Percentiles rank a stretch among this genome's conserved stretches.
phyloP scores from a whole-genome alignment of 2,329 filamentous ascomycete species.

The Trichoderma sp. region DNA sequence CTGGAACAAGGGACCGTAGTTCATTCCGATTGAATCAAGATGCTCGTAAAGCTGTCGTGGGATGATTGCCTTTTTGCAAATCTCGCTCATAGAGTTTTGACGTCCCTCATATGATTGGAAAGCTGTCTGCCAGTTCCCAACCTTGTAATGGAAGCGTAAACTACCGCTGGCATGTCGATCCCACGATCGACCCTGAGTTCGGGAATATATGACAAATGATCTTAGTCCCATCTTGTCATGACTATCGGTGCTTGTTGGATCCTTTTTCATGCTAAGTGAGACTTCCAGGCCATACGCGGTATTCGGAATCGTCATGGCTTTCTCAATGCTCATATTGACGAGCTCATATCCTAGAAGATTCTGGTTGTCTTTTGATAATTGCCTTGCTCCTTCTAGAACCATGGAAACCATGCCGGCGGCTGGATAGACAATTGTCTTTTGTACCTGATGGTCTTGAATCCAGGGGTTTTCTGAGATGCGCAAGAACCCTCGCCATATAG shows the following conservation, averaged over 20 bases:
- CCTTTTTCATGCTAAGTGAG: constrained; percentile 43
- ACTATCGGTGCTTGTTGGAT: constrained; percentile 7
- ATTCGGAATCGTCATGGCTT: constrained; percentile 50
- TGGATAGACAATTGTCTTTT: constrained; percentile 50
- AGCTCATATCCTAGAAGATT: constrained; percentile 42
- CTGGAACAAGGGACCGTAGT: constrained; percentile 50
- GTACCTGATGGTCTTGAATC: constrained; percentile 51
- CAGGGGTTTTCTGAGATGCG: constrained; percentile 50
- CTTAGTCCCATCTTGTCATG: background rate
- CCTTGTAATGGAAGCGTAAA: constrained; percentile 30
- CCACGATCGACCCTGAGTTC: constrained; percentile 39
- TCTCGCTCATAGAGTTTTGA: constrained; percentile 26
- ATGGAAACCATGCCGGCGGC: constrained; percentile 50
- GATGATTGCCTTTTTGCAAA: constrained; percentile 35
- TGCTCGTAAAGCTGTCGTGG: constrained; percentile 50
- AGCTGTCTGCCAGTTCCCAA: constrained; percentile 21
- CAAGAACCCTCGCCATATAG: constrained; percentile 49
- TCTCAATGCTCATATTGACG: constrained; percentile 44
- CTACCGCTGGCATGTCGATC: constrained; percentile 42
- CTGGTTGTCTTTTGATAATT: constrained; percentile 32
- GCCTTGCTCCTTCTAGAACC: constrained; percentile 46
- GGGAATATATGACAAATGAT: constrained; percentile 48
- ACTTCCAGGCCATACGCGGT: constrained; percentile 49
- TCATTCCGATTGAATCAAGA: constrained; percentile 50
- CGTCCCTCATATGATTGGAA: constrained; percentile 25